phyloP scores from a whole-genome alignment of 2,329 filamentous ascomycete species.

The Pseudogymnoascus sp. region DNA sequence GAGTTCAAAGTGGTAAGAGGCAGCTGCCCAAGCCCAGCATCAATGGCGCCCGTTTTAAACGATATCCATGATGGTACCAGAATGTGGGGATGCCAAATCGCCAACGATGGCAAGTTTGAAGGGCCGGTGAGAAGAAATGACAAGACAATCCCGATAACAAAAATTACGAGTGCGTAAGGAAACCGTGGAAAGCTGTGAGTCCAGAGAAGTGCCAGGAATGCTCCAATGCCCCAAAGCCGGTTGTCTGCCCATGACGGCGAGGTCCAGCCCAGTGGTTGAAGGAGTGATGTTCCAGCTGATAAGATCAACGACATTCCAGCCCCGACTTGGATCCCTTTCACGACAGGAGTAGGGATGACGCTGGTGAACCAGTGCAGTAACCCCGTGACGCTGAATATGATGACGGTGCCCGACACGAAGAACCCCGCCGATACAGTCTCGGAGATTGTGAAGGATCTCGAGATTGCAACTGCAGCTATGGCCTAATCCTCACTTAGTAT shows the following conservation, averaged over 20 bases:
- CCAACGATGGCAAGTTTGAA: slow-evolving; percentile 41
- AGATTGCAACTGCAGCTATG: slow-evolving; percentile 83
- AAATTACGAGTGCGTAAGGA: slow-evolving; percentile 71
- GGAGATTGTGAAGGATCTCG: slow-evolving; percentile 54
- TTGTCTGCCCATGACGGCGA: slow-evolving; percentile 65
- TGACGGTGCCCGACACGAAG: slow-evolving; percentile 64
- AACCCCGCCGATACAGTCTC: slow-evolving; percentile 78
- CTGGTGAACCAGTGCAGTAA: slow-evolving; percentile 65
- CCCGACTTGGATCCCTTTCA: slow-evolving; percentile 92
- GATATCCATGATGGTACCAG: slow-evolving; percentile 35
- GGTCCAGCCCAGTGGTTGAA: slow-evolving; percentile 62
- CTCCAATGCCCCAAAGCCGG: slow-evolving; percentile 64
- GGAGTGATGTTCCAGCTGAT: slow-evolving; percentile 62
- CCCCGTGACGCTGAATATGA: slow-evolving; percentile 71
- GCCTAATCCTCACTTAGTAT: slow-evolving; percentile 48
- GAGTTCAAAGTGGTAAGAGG: slow-evolving; percentile 91
- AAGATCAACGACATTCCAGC: slow-evolving; percentile 78
- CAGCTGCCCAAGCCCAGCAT: slow-evolving; percentile 63
- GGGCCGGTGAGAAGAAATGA: slow-evolving; percentile 41
- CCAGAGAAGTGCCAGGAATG: slow-evolving; percentile 62
- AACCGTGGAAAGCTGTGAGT: slow-evolving; percentile 58
- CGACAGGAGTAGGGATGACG: slow-evolving; percentile 75
- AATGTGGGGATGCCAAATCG: slow-evolving; percentile 51
- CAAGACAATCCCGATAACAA: slow-evolving; percentile 59
- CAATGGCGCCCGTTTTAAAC: slow-evolving; percentile 48